A percentile compares a stretch with the other conserved stretches of the same genome.
These are phyloP conservation scores for Arthroderma uncinatum DNA, from an alignment of 2,329 filamentous ascomycete species.

Conservation along the genomic window DNA sequence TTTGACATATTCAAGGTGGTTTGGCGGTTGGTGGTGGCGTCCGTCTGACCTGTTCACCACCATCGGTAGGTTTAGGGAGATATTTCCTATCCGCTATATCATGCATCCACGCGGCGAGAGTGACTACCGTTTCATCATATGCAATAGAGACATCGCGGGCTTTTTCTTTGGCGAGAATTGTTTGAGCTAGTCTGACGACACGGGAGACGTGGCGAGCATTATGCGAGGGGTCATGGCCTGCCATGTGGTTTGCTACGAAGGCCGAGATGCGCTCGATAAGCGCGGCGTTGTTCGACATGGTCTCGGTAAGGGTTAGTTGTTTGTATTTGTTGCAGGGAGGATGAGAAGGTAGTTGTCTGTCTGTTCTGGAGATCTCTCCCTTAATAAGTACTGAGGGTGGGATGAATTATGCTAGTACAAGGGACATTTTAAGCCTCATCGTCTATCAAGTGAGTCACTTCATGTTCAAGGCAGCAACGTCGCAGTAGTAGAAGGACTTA, in stretches of 20 bases:
- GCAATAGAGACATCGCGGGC: constrained; percentile 8
- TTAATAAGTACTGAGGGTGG: no score
- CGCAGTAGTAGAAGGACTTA: no score
- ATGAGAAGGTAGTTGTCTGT: no score
- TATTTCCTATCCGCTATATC: constrained; percentile 87
- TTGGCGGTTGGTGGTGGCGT: no score
- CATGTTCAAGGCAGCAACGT: no score
- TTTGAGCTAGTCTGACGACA: constrained; percentile 60
- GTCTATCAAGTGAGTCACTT: no score
- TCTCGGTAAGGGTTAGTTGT: neutral
- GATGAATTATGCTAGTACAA: no score
- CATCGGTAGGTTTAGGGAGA: constrained; percentile 23
- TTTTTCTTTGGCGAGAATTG: constrained; percentile 47
- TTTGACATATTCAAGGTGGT: no score
- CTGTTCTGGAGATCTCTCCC: no score
- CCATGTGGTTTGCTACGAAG: constrained; percentile 63
- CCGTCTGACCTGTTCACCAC: neutral
- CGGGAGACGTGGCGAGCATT: constrained; percentile 57
- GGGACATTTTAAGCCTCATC: no score
- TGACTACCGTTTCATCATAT: constrained; percentile 48
- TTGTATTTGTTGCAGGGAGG: no score
- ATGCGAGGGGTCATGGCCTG: constrained; percentile 51
- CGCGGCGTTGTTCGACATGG: constrained; percentile 26
- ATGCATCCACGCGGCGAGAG: constrained; percentile 66
- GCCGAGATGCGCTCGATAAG: constrained; percentile 47